Evolutionary conservation across 2,329 filamentous ascomycete genomes (phyloP).

Genomic region (Grosmannia huntii): DNA sequence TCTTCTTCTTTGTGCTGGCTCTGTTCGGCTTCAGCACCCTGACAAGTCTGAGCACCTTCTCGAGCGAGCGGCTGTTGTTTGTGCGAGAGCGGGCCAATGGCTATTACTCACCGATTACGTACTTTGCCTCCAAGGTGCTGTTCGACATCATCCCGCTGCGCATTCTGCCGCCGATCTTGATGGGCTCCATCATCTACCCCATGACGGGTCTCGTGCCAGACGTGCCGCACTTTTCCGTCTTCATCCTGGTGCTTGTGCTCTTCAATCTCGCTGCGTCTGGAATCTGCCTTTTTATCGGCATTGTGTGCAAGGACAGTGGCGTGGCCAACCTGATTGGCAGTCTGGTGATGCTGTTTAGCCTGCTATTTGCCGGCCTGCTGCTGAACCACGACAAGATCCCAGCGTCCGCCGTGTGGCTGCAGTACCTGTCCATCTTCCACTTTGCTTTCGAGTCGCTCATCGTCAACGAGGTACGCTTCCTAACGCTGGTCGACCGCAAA

Average conservation of each 20-base stretch:
- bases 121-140: conserved; percentile 92
- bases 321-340: conserved; percentile 91
- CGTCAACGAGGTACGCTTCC: conserved; percentile 87
- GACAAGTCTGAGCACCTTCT: conserved; percentile 88
- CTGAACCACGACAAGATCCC: conserved; percentile 94
- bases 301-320: conserved; percentile 80
- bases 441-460: conserved; percentile 94
- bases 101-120: conserved; percentile 88
- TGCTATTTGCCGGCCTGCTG: conserved; percentile 86
- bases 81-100: conserved; percentile 90
- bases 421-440: conserved; percentile 92
- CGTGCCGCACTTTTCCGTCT: conserved; percentile 74
- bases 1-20: conserved; percentile 95
- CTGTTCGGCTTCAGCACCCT: conserved; percentile 95
- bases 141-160: conserved; percentile 95
- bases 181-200: conserved; percentile 91
- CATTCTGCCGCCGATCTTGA: conserved; percentile 85
- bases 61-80: conserved; percentile 79
- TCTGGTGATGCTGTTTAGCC: conserved; percentile 91
- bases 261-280: conserved; percentile 92
- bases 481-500: conserved; percentile 85
- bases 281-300: conserved; percentile 92
- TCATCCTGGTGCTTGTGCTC: conserved; percentile 80
- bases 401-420: conserved; percentile 72
- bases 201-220: conserved; percentile 90